Percentiles rank a stretch among this genome's conserved stretches.
Conservation (phyloP, 768 basidiomycete species). For the Phanerodontia chrysosporium region DNA sequence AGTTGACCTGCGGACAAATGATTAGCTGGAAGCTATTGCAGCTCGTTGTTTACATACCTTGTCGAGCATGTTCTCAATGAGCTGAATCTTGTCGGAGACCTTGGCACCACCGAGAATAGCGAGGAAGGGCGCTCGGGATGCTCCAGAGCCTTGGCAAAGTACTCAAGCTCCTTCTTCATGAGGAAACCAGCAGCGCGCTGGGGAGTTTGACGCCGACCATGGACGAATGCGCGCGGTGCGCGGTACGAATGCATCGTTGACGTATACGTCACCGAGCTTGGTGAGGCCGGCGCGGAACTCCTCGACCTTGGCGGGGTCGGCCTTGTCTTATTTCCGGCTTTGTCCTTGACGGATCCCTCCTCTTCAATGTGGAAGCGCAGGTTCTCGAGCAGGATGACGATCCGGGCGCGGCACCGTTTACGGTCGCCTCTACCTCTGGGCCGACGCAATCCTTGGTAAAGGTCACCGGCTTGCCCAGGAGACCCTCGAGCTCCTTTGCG, state of each 20-base stretch:
- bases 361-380: slow-evolving; percentile 98
- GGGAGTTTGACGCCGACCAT: slow-evolving; percentile 96
- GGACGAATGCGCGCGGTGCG: slow-evolving; percentile 96
- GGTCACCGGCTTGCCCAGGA: slow-evolving; percentile 65
- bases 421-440: slow-evolving; percentile 73
- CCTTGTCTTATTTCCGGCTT: slow-evolving; percentile 95
- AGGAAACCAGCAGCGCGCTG: slow-evolving; percentile 94
- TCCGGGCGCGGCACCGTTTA: slow-evolving; percentile 61
- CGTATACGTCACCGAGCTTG: slow-evolving; percentile 89
- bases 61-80: slow-evolving; percentile 99
- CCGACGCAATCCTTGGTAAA: slow-evolving; percentile 89
- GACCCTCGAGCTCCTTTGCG: slow-evolving; percentile 72
- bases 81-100: slow-evolving; percentile 97
- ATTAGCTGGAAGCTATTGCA: too few relatives aligned
- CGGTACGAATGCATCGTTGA: slow-evolving; percentile 99
- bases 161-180: slow-evolving; percentile 98
- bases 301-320: slow-evolving; percentile 74
- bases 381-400: slow-evolving; percentile 91
- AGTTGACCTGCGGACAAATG: slow-evolving; percentile 95
- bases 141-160: slow-evolving; percentile 96
- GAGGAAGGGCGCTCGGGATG: slow-evolving; percentile 90
- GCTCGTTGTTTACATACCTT: slow-evolving; percentile 68
- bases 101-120: slow-evolving; percentile 98
- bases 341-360: slow-evolving; percentile 91
- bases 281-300: slow-evolving; percentile 88